Base-by-base conservation (phyloP, 192 early-diverging fungal genomes). In the Lunasporangiospora selenospora region DNA sequence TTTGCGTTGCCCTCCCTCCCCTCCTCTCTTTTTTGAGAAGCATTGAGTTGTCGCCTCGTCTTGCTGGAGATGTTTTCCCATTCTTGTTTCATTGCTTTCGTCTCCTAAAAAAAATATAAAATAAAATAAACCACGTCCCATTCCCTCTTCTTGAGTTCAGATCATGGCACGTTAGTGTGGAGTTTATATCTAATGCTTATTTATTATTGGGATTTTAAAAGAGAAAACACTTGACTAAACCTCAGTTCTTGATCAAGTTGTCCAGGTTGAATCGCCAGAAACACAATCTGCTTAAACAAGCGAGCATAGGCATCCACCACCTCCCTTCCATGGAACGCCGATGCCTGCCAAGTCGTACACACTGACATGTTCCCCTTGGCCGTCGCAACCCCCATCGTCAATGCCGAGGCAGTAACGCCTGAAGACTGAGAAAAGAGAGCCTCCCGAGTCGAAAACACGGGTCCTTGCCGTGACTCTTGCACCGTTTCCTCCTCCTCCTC, bases 351-450 rank as follows among this genome's bases (percentile, higher is more conserved):
- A 2, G 69, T 63, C 0, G 69, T 73, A 8, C 43, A 24, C 15
- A 63, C 30, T 13, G 59, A 53, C 48, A 73, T n/a, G 0, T 44
- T 13, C 0, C 52, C 53, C 32, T 63, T 47, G 4, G 59, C 69
- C 0, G 69, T 73, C 3, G 53, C 48, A 4, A 43, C 69, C 6
- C 36, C 63, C 69, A 73, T 73, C 11, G 69, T 73, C 49, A 73
- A 42, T 2, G 69, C 69, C 39, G 69, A 62, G 3, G 60, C 69
- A 12, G 69, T 73, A 5, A 73, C 69, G 0, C 69, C 69, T 6
- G 69, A 73, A 0, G 69, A 73, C 24, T 73, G 69, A 6, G 69
- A 73, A 32, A 73, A 73, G 1, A 73, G 11, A 3, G 29, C 60
- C 19, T 63, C 69, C 37, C 40, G 5, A 11, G 63, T 26, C 11